These are phyloP conservation scores for Talaromyces islandicus DNA, from an alignment of 2,329 filamentous ascomycete species.

Conservation along the genomic window DNA sequence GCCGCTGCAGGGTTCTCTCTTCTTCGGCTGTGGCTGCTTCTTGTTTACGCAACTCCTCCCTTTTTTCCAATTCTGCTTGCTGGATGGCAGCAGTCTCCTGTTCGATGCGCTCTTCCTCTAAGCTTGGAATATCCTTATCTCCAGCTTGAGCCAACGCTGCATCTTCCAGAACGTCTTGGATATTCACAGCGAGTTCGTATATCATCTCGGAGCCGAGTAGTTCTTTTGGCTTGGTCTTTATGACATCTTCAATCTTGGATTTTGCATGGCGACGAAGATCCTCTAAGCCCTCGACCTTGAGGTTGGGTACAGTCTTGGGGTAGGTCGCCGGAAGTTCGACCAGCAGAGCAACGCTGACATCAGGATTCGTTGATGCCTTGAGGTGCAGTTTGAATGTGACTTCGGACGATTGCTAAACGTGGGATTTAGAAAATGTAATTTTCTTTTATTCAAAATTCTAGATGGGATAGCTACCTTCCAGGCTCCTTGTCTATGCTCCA, in stretches of 20 bases:
- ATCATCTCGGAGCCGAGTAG: conserved; percentile 61
- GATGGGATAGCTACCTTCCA: conserved; percentile 65
- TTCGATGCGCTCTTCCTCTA: conserved; percentile 81
- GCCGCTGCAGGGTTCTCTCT: conserved; percentile 32
- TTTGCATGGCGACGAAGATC: conserved; percentile 64
- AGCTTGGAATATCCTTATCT: conserved; percentile 70
- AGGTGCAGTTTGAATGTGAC: conserved; percentile 76
- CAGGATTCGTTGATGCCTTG: conserved; percentile 65
- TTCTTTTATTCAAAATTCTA: not conserved
- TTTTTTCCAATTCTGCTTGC: conserved; percentile 43
- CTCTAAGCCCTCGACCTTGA: conserved; percentile 61
- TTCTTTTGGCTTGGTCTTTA: conserved; percentile 63
- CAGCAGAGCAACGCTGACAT: conserved; percentile 64
- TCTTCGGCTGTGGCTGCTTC: conserved; percentile 37
- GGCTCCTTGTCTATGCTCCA: conserved; percentile 62
- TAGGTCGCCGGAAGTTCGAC: conserved; percentile 86
- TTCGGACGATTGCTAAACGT: conserved; percentile 63
- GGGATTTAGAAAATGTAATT: conserved; percentile 2
- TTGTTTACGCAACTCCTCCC: conserved; percentile 43
- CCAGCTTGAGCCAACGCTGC: conserved; percentile 71
- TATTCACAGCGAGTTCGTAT: conserved; percentile 53
- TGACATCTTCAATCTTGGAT: conserved; percentile 63
- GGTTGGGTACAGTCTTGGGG: conserved; percentile 71
- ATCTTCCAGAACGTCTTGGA: conserved; percentile 72
- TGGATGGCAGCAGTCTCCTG: conserved; percentile 67